A percentile compares a stretch with the other conserved stretches of the same genome.
These are phyloP conservation scores for Plasmodium falciparum DNA, from an alignment of 169 alveolate species.

Conservation along the genomic window DNA sequence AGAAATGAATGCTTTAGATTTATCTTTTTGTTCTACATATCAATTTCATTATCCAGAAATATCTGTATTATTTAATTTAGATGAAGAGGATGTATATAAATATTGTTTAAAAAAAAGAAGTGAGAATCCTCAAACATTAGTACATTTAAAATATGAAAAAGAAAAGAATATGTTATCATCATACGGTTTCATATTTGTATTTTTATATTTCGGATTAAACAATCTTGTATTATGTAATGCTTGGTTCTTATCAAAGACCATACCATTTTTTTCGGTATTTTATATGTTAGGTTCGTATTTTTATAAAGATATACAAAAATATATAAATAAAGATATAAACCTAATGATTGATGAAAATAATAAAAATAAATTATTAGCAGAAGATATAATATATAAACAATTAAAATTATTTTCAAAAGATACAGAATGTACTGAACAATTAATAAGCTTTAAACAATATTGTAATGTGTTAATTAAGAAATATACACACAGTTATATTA, in stretches of 20 bases:
- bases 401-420: constrained; percentile 81
- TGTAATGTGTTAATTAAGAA: neutral
- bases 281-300: constrained; percentile 91
- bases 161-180: constrained; percentile 87
- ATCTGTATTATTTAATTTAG: constrained; percentile 86
- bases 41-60: constrained; percentile 91
- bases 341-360: constrained; percentile 84
- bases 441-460: constrained; percentile 73
- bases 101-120: constrained; percentile 88
- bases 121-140: constrained; percentile 87
- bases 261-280: constrained; percentile 91
- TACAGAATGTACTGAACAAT: constrained; percentile 77
- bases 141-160: constrained; percentile 86
- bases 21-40: constrained; percentile 89
- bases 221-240: constrained; percentile 90
- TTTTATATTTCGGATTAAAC: constrained; percentile 89
- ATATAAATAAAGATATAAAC: constrained; percentile 84
- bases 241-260: constrained; percentile 91
- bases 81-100: constrained; percentile 90
- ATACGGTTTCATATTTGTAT: constrained; percentile 89
- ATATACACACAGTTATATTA: constrained; percentile 34
- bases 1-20: constrained; percentile 89
- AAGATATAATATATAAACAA: constrained; percentile 86
- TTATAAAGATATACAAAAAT: constrained; percentile 79
- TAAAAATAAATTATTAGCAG: constrained; percentile 87